Conservation (phyloP, 2,329 filamentous ascomycete species). For the Proliferodiscus dingleyae region DNA sequence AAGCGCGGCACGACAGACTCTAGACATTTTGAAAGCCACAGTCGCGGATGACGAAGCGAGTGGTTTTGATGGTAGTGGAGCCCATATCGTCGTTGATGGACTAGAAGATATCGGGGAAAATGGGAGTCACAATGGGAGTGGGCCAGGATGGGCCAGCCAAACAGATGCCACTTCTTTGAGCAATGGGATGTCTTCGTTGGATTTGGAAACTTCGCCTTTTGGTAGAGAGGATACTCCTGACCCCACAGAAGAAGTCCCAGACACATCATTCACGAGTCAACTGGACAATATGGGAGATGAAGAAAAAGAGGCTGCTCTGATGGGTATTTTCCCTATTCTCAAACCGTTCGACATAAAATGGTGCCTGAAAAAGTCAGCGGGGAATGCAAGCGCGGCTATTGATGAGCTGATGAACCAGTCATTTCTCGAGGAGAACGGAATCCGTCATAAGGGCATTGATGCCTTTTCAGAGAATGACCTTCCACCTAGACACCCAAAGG, state of each 20-base stretch:
- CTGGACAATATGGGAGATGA: slow-evolving; percentile 46
- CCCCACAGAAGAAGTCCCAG: slow-evolving; percentile 45
- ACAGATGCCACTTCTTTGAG: slow-evolving; percentile 29
- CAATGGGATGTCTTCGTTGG: slow-evolving; percentile 21
- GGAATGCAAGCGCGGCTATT: slow-evolving; percentile 65
- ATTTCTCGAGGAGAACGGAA: slow-evolving; percentile 65
- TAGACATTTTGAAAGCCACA: slow-evolving; percentile 61
- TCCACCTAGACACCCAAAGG: slow-evolving; percentile 28
- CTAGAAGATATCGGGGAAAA: slow-evolving; percentile 7
- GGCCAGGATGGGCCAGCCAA: slow-evolving; percentile 22
- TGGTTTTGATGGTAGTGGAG: slow-evolving; percentile 66
- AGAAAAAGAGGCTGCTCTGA: slow-evolving; percentile 59
- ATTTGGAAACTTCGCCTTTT: slow-evolving; percentile 23
- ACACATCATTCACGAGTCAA: slow-evolving; percentile 18
- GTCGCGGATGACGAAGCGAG: slow-evolving; percentile 65
- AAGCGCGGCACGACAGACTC: slow-evolving; percentile 48
- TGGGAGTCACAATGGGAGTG: slow-evolving; percentile 19
- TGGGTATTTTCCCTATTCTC: slow-evolving; percentile 66
- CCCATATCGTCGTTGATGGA: slow-evolving; percentile 19
- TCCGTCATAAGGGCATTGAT: slow-evolving; percentile 70
- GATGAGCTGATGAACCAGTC: slow-evolving; percentile 77
- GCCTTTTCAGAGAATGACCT: slow-evolving; percentile 62
- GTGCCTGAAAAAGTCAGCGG: slow-evolving; percentile 61
- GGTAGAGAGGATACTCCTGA: slow-evolving; percentile 31
- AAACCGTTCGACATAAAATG: slow-evolving; percentile 61